These are phyloP conservation scores for Periconia sp. DNA, from an alignment of 2,329 filamentous ascomycete genomes.

Conservation along the genomic window DNA sequence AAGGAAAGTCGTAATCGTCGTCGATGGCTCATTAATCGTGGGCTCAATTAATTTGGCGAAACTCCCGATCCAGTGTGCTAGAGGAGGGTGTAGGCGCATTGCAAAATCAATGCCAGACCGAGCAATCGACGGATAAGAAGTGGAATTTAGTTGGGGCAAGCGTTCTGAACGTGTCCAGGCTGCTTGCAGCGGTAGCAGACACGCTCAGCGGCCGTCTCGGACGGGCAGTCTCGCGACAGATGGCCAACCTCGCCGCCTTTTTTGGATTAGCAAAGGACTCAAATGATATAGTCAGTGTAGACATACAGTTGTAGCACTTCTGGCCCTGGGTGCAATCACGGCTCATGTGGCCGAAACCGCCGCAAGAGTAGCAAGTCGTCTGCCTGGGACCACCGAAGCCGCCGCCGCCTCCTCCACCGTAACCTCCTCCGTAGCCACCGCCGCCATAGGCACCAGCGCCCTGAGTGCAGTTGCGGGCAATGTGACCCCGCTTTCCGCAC, in stretches of 20 bases:
- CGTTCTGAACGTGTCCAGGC: slow-evolving; percentile 88
- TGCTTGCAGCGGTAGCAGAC: slow-evolving; percentile 97
- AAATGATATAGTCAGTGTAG: not conserved
- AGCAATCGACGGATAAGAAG: slow-evolving; percentile 29
- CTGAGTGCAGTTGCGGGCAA: slow-evolving; percentile 87
- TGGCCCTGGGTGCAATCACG: slow-evolving; percentile 98
- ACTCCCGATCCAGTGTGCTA: slow-evolving; percentile 25
- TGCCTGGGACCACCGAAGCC: slow-evolving; percentile 51
- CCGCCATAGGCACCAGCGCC: slow-evolving; percentile 59
- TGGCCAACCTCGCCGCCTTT: slow-evolving; percentile 84
- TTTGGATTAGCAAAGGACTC: slow-evolving; percentile 28
- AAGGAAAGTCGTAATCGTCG: slow-evolving; percentile 46
- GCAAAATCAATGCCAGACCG: slow-evolving; percentile 36
- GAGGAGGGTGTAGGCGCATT: slow-evolving; percentile 27
- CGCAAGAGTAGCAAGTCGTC: slow-evolving; percentile 93
- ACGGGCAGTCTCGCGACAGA: slow-evolving; percentile 93
- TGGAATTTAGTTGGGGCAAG: slow-evolving; percentile 80
- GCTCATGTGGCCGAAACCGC: slow-evolving; percentile 95
- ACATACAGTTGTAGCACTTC: slow-evolving; percentile 98
- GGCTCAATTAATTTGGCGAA: slow-evolving; percentile 33
- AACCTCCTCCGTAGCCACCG: slow-evolving; percentile 52
- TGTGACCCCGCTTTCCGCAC: slow-evolving; percentile 96
- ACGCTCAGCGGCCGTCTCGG: slow-evolving; percentile 88
- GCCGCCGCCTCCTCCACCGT: slow-evolving; percentile 57
- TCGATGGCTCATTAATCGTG: slow-evolving; percentile 39